Evolutionary conservation across 257 asterid genomes (phyloP).

Genomic region (Striga asiatica): DNA sequence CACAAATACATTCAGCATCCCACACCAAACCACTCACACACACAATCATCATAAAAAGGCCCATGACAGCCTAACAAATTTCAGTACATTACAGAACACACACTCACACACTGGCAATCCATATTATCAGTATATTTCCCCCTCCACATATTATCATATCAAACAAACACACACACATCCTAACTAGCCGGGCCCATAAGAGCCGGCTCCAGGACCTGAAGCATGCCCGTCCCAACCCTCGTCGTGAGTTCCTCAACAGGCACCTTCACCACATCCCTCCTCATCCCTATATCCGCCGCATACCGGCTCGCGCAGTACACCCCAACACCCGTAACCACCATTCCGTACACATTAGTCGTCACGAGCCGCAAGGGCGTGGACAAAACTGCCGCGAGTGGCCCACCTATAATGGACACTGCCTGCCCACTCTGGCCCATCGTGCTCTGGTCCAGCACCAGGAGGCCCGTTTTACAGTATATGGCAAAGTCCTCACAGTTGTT

Average conservation of each 20-base stretch:
- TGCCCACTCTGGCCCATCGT: conserved; percentile 93
- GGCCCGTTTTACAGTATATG: conserved; percentile 90
- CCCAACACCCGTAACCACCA: conserved; percentile 68
- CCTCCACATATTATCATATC: too few relatives aligned
- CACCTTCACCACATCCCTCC: conserved; percentile 63
- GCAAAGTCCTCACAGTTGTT: conserved; percentile 97
- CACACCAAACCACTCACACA: too few relatives aligned
- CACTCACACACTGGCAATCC: too few relatives aligned
- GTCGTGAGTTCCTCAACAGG: conserved; percentile 60
- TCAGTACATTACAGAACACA: too few relatives aligned
- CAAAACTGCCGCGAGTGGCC: conserved; percentile 73
- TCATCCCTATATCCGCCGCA: conserved; percentile 80
- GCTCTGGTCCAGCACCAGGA: conserved; percentile 52
- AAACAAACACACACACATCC: too few relatives aligned
- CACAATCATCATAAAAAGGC: too few relatives aligned
- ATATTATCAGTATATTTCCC: too few relatives aligned
- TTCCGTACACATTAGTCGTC: conserved; percentile 56
- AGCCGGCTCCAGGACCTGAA: conserved; percentile 45
- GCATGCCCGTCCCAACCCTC: conserved; percentile 40
- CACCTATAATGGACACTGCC: conserved; percentile 60
- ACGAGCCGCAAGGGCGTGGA: conserved; percentile 67
- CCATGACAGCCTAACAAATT: too few relatives aligned
- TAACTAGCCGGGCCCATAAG: conserved; percentile 22
- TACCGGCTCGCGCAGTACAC: conserved; percentile 78
- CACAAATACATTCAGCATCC: too few relatives aligned